Conservation (phyloP, 331 rosid species). For the Prunus yedoensis region DNA sequence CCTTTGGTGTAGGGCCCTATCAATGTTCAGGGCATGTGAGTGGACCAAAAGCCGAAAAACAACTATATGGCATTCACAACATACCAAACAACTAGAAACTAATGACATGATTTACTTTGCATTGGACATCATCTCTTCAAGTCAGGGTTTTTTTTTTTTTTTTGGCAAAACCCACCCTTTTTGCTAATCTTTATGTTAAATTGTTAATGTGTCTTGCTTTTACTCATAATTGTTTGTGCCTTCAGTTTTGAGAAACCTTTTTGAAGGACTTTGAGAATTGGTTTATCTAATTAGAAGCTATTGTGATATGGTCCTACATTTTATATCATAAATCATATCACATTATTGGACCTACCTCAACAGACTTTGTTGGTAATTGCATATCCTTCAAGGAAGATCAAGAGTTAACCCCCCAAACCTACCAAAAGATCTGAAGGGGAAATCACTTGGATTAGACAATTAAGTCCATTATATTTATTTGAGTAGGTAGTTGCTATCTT, state of each 20-base stretch:
- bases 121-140: no score
- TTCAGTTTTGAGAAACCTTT: neutral
- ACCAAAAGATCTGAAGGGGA: neutral
- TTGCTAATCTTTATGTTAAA: neutral
- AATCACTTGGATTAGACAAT: neutral
- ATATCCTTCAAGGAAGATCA: conserved; percentile 23
- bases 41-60: conserved; percentile 12
- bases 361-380: conserved; percentile 17
- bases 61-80: no score
- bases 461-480: neutral
- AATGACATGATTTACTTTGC: no score
- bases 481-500: neutral
- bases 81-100: no score
- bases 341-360: conserved; percentile 30
- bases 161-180: neutral
- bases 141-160: neutral
- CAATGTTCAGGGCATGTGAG: conserved; percentile 14
- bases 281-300: neutral
- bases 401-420: conserved; percentile 30
- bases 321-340: neutral
- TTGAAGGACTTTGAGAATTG: neutral
- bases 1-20: neutral
- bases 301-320: neutral
- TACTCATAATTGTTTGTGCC: neutral
- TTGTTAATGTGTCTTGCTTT: neutral